These are phyloP conservation scores for Saccharomycopsis sp. DNA, from an alignment of 805 yeast species.

Conservation along the genomic window DNA sequence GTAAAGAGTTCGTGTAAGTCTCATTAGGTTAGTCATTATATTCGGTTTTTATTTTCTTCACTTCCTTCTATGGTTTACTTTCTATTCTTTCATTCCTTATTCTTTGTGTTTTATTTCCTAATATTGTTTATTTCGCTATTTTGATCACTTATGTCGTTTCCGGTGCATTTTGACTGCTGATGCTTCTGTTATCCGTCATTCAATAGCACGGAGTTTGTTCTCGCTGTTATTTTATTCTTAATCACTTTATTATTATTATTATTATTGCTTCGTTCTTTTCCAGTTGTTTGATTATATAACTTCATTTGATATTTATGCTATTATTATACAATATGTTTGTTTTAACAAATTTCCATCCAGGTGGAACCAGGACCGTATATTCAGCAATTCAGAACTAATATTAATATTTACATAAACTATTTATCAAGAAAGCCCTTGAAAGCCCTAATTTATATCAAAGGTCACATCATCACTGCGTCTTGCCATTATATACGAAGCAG, in stretches of 20 bases:
- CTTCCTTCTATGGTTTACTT: not conserved
- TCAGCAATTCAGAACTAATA: not conserved
- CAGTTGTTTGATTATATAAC: not conserved
- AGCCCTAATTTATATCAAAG: not conserved
- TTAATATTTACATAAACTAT: not conserved
- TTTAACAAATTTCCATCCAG: not conserved
- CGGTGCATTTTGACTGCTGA: too few relatives aligned
- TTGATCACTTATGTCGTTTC: not conserved
- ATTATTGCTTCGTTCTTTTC: too few relatives aligned
- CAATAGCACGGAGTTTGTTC: not conserved
- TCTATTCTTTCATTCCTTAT: too few relatives aligned
- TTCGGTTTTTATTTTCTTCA: not conserved
- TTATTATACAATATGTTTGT: not conserved
- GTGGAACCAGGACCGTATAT: not conserved
- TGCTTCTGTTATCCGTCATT: too few relatives aligned
- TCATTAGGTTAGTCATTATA: not conserved
- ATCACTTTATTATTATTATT: not conserved
- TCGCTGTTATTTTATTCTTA: not conserved
- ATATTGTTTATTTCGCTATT: not conserved
- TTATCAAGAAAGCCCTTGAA: not conserved
- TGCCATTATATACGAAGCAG: not conserved
- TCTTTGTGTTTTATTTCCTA: not conserved
- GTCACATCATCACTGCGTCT: not conserved
- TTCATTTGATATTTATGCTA: not conserved
- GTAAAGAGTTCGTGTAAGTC: slow-evolving; percentile 13